Evolutionary conservation across 179 eudicot genomes (phyloP).

Genomic region (Gypsophila paniculata): DNA sequence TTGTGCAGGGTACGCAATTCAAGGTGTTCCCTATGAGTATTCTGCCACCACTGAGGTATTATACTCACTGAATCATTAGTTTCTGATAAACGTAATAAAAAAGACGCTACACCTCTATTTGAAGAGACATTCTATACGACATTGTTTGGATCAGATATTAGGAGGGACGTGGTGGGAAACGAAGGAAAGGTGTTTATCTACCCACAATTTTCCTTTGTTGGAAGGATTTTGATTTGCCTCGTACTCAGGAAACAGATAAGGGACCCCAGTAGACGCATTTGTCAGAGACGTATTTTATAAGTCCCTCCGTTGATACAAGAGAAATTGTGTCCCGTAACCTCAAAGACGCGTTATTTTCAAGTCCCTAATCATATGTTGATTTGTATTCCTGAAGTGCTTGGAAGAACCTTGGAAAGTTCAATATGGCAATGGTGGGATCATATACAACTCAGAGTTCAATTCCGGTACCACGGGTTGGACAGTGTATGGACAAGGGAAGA

Average conservation of each 20-base stretch:
- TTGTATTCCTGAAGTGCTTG: constrained; percentile 38
- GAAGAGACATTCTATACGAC: no score
- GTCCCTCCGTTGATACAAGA: no score
- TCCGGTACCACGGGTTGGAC: constrained; percentile 43
- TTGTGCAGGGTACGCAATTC: constrained; percentile 32
- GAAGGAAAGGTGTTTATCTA: neutral
- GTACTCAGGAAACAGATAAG: no score
- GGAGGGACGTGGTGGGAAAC: no score
- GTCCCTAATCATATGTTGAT: neutral
- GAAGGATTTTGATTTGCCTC: no score
- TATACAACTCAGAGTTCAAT: constrained; percentile 41
- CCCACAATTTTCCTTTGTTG: neutral
- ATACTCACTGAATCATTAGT: neutral
- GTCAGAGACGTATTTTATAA: no score
- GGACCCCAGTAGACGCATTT: no score
- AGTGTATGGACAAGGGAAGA: constrained; percentile 31
- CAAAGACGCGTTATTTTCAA: neutral
- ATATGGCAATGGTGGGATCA: constrained; percentile 43
- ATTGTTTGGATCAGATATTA: no score
- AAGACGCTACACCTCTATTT: neutral
- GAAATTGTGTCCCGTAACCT: no score
- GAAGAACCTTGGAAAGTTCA: constrained; percentile 42
- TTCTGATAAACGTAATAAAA: neutral
- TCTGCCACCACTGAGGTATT: constrained; percentile 46
- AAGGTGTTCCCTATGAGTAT: constrained; percentile 36